These are phyloP conservation scores for Rhododendron griersonianum DNA, from an alignment of 148 eudicot genomes.

Conservation along the genomic window DNA sequence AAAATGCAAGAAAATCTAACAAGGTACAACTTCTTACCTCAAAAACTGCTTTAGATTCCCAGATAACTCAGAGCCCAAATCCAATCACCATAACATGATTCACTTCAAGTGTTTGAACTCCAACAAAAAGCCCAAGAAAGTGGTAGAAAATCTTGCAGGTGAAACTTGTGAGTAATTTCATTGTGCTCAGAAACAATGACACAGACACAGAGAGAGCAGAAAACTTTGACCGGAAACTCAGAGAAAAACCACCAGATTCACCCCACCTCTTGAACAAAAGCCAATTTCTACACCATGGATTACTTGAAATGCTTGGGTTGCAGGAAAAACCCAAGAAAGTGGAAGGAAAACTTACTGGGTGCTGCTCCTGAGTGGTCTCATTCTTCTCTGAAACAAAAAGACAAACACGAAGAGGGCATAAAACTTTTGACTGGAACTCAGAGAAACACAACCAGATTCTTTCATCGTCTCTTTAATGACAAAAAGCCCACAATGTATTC, in stretches of 20 bases:
- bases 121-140: neutral
- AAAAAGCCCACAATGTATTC: conserved; percentile 1
- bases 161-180: neutral
- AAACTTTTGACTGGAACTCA: conserved; percentile 15
- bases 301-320: neutral
- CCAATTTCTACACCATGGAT: neutral
- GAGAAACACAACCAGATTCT: neutral
- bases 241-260: neutral
- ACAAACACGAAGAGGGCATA: conserved; percentile 4
- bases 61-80: neutral
- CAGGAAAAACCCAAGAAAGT: neutral
- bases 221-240: neutral
- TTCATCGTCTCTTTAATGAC: conserved; percentile 10
- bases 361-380: conserved; percentile 5
- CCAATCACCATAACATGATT: neutral
- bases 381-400: conserved; percentile 4
- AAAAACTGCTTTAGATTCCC: neutral
- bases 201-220: neutral
- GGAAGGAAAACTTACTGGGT: neutral
- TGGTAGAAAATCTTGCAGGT: neutral
- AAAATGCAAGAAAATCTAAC: neutral
- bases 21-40: neutral
- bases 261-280: neutral
- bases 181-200: neutral
- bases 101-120: neutral